phyloP scores from a whole-genome alignment of 257 asterid genomes.

The Plectranthus barbatus region DNA sequence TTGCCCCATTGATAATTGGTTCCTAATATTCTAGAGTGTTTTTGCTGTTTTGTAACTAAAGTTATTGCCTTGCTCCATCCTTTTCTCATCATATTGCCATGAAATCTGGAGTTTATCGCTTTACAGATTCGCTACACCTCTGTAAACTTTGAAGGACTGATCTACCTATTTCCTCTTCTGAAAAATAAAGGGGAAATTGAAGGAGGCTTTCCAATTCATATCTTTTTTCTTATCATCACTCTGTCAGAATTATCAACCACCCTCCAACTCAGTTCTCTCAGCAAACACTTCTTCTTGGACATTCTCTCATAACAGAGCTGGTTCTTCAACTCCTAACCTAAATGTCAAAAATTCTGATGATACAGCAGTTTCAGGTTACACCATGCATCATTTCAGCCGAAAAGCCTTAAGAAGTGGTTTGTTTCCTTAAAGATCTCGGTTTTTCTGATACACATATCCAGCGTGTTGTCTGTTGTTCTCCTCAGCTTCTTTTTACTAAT shows the following conservation, averaged over 20 bases:
- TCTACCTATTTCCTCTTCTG: neutral
- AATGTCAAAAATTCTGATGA: neutral
- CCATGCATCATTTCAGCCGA: neutral
- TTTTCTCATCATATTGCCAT: too few relatives aligned
- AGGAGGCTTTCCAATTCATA: neutral
- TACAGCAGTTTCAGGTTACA: neutral
- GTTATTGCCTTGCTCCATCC: too few relatives aligned
- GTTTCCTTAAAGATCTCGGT: neutral
- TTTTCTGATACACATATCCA: neutral
- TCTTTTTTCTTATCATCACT: neutral
- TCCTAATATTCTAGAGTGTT: too few relatives aligned
- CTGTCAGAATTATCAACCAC: neutral
- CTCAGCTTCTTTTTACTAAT: constrained; percentile 13
- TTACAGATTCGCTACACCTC: too few relatives aligned
- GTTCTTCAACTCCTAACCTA: neutral
- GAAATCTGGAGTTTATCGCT: too few relatives aligned
- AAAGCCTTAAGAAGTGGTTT: neutral
- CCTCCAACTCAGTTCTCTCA: neutral
- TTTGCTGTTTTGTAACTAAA: too few relatives aligned
- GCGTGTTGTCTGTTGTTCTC: neutral
- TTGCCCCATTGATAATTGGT: too few relatives aligned
- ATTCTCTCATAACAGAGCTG: neutral
- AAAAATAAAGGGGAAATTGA: neutral
- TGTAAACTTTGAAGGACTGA: too few relatives aligned
- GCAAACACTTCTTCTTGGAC: neutral